These are phyloP conservation scores for Alternaria incomplexa DNA, from an alignment of 2,329 filamentous ascomycete genomes.

Conservation along the genomic window DNA sequence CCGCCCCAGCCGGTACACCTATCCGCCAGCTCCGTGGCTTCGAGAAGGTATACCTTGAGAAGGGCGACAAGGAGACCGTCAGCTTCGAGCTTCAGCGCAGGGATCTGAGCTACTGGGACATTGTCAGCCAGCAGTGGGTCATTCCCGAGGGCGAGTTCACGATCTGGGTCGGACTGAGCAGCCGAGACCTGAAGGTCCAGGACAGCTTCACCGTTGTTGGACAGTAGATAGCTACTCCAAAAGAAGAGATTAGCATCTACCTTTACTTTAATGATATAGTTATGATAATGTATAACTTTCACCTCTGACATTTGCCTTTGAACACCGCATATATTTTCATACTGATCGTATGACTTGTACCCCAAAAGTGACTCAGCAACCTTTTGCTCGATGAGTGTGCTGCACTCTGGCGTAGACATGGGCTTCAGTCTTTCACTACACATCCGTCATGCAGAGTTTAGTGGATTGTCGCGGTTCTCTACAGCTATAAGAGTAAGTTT, in stretches of 20 bases:
- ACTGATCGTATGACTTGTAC: not conserved
- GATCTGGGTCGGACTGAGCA: constrained; percentile 35
- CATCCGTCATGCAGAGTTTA: too few relatives aligned
- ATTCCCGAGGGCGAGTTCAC: constrained; percentile 50
- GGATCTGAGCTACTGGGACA: constrained; percentile 88
- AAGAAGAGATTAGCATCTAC: not conserved
- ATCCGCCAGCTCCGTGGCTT: constrained; percentile 56
- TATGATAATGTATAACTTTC: not conserved
- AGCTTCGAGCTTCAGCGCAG: constrained; percentile 72
- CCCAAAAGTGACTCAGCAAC: too few relatives aligned
- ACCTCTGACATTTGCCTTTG: not conserved
- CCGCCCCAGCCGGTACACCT: constrained; percentile 65
- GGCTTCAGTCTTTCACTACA: not conserved
- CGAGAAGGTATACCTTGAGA: constrained; percentile 58
- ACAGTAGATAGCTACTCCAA: not conserved
- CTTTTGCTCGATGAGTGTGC: too few relatives aligned
- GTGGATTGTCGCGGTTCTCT: too few relatives aligned
- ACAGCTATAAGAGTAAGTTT: too few relatives aligned
- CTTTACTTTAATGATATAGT: not conserved
- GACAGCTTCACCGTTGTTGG: constrained; percentile 26
- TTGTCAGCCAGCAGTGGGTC: constrained; percentile 78
- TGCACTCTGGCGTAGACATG: too few relatives aligned
- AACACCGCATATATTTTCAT: not conserved
- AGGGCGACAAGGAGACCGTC: constrained; percentile 70
- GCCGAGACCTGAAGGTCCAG: constrained; percentile 31